phyloP scores from a whole-genome alignment of 345 rosid species.

The Corchorus capsularis region DNA sequence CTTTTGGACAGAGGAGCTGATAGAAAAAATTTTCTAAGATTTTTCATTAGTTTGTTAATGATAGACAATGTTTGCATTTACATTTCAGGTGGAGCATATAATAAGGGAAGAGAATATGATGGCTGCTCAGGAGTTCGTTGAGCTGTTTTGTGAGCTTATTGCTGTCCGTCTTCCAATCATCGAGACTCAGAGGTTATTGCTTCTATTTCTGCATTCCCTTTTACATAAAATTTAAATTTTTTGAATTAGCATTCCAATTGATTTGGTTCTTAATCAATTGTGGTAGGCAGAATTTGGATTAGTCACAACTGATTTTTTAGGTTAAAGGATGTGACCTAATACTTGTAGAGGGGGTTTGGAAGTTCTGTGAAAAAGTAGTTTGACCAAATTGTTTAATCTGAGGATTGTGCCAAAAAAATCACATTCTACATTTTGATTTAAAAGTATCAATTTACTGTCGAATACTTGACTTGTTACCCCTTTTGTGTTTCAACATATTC shows the following conservation, averaged over 20 bases:
- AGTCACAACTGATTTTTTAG: not conserved
- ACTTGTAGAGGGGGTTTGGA: not conserved
- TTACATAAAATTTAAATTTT: not conserved
- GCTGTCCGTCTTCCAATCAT: conserved; percentile 92
- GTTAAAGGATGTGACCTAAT: not conserved
- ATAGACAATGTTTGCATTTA: not conserved
- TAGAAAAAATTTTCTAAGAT: no score
- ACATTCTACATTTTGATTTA: not conserved
- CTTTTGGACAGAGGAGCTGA: not conserved
- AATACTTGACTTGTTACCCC: not conserved
- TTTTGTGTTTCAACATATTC: not conserved
- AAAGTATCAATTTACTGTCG: not conserved
- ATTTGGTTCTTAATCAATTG: not conserved
- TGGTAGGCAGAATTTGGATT: not conserved
- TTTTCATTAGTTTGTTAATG: not conserved
- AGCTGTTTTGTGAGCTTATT: conserved; percentile 84
- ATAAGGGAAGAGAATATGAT: conserved; percentile 96
- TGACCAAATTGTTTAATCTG: not conserved
- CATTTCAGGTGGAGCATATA: conserved; percentile 85
- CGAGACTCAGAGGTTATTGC: conserved; percentile 78
- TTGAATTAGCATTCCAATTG: not conserved
- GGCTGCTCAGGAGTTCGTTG: conserved; percentile 98
- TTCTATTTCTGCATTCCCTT: conserved; percentile 12
- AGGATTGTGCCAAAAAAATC: not conserved
- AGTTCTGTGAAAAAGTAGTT: not conserved